Base-by-base conservation (phyloP, 176 grass and related monocot species). In the Chloris gayana region DNA sequence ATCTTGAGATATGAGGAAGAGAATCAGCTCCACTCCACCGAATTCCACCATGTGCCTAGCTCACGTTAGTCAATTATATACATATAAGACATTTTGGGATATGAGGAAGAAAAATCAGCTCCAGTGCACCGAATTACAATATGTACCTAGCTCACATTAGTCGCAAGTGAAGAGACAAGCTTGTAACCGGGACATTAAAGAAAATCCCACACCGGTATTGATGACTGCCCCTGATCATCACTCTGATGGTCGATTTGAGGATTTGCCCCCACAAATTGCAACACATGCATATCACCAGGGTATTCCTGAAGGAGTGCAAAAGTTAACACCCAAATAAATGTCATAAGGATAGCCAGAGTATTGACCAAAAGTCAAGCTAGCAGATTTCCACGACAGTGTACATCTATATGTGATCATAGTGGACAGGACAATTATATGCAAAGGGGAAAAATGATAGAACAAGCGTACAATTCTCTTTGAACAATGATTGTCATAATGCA, bases 181-280 rank as follows among this genome's bases (percentile, higher is more conserved):
- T 47, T 69, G 21, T 4, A 27, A 25, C 1, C 12, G 26, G 41
- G 18, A 61, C 26, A 61, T 84, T 70, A 98, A 49, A 98, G 88
- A 83, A 98, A 98, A 88, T 98, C 92, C 95, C 92, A 98, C 51
- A 98, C 89, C 2, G 89, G 95, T 85, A 92, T 84, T 31, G 92
- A 90, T 22, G 83, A 82, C 71, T 98, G 86, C 17, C 80, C 89
- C 85, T 98, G 88, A 50, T 94, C 91, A 11, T 29, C 70, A 61
- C 78, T 84, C 67, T 89, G 82, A 54, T 90, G 65, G 57, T 86
- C 85, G 2, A 84, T 82, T 37, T 83, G 90, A 50, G 87, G 64
- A 75, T 89, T 93, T 45, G 72, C 75, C 45, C 67, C 88, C 12
- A 93, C 57, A 73, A 91, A 94, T 60, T 94, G 95, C 30, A 98